Base-by-base conservation (phyloP, 768 basidiomycete species). In the Hemileccinum impolitum region DNA sequence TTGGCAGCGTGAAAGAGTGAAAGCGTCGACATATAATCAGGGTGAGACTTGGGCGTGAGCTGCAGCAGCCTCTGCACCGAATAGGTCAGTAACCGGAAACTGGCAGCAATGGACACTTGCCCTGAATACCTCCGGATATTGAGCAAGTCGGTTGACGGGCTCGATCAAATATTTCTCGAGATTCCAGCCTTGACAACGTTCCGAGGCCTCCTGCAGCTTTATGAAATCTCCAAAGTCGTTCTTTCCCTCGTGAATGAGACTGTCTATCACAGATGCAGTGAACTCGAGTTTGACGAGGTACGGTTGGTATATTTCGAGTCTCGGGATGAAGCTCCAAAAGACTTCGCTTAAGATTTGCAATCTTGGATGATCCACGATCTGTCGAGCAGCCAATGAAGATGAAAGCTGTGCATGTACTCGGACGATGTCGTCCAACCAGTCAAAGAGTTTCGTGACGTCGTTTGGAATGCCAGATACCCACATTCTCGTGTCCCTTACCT, bases 181-280 rank as follows among this genome's bases (percentile, higher is more conserved):
- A 26, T 70, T 76, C 82, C 87, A 84, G 1, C 80, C 77, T 26
- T 72, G 75, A 49, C 84, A 80, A 25, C 78, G 80, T 6, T 72
- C 63, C 34, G 67, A 72, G 47, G 67, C 60, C 60, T 85, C 79
- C 57, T 87, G 82, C 53, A 96, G 72, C 53, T 76, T 68, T 8
- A 94, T 75, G 62, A 94, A 96, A 65, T 92, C 90, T 1, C 88
- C 89, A 67, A 96, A 88, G 56, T 94, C 87, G 57, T 73, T 82
- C 28, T 70, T 66, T n/a, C 65, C 62, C 50, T 84, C 78, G 3
- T 66, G 62, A 39, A 72, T 66, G 54, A 85, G 68, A 17, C 67
- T 60, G 40, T 79, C 76, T 36, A 89, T 80, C 47, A 75, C 61
- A 14, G 72, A 64, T 1, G 77, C 76, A 0, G 85, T 79, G 31